phyloP scores from a whole-genome alignment of 2,329 filamentous ascomycete species.

The Cytospora piceicola region DNA sequence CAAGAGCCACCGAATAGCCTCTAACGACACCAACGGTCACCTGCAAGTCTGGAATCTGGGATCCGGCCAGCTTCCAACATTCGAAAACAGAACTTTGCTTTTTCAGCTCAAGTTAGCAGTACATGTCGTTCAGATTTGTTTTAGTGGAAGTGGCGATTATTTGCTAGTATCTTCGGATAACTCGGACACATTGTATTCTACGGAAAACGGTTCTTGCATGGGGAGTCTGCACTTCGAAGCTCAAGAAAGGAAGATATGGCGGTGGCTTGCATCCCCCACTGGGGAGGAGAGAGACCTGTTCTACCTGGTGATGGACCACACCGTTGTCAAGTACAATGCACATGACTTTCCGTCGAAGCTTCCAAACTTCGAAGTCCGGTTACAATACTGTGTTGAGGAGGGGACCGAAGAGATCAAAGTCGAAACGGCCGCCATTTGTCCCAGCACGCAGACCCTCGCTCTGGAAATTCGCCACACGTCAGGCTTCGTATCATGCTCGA shows the following conservation, averaged over 20 bases:
- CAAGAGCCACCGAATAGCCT: conserved; percentile 21
- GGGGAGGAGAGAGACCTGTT: conserved; percentile 7
- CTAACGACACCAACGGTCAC: conserved; percentile 22
- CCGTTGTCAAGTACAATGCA: conserved; percentile 9
- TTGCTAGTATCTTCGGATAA: conserved; percentile 26
- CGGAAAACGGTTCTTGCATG: conserved; percentile 15
- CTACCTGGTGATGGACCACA: conserved; percentile 18
- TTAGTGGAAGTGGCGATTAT: conserved; percentile 23
- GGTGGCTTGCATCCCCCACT: conserved; percentile 12
- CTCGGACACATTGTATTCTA: conserved; percentile 17
- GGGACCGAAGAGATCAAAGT: conserved; percentile 6
- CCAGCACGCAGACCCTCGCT: conserved; percentile 16
- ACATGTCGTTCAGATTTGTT: conserved; percentile 27
- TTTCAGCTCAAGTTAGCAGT: conserved; percentile 14
- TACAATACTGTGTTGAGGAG: conserved; percentile 15
- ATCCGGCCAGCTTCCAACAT: neutral
- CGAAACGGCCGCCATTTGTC: conserved; percentile 15
- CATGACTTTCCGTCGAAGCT: conserved; percentile 14
- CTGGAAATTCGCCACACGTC: conserved; percentile 21
- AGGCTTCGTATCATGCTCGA: conserved; percentile 23
- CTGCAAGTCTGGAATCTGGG: conserved; percentile 25
- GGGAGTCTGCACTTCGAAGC: conserved; percentile 13
- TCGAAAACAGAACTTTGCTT: conserved; percentile 2
- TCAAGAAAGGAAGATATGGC: conserved; percentile 25
- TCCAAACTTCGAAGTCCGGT: conserved; percentile 3